phyloP scores from a whole-genome alignment of 1,139 yeast species.

The Pichia sp. region DNA sequence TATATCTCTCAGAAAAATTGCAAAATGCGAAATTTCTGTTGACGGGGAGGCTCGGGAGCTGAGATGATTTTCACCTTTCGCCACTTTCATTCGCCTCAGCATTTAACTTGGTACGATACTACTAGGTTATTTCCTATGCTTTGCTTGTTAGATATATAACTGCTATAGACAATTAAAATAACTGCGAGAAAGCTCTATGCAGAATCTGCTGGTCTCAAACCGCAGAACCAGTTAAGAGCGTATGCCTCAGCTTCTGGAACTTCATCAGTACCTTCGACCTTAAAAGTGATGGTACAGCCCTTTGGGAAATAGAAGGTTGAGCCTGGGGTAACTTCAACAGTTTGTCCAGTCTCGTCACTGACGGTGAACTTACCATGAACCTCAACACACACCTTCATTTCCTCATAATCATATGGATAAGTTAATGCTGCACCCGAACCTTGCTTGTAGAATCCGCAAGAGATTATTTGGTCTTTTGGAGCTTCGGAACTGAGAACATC shows the following conservation, averaged over 20 bases:
- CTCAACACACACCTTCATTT: slow-evolving; percentile 62
- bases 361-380: slow-evolving; percentile 59
- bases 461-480: slow-evolving; percentile 46
- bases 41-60: no score
- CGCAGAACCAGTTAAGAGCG: slow-evolving; percentile 59
- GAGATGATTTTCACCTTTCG: no score
- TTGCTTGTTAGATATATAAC: no score
- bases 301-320: slow-evolving; percentile 63
- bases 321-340: slow-evolving; percentile 52
- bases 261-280: slow-evolving; percentile 31
- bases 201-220: slow-evolving; percentile 44
- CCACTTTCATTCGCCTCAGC: no score
- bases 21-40: no score
- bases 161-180: no score
- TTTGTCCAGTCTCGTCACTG: slow-evolving; percentile 55
- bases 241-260: slow-evolving; percentile 42
- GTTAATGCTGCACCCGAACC: slow-evolving; percentile 62
- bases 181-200: slow-evolving; percentile 16
- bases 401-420: slow-evolving; percentile 58
- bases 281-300: slow-evolving; percentile 62
- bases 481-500: slow-evolving; percentile 55
- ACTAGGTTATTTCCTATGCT: no score
- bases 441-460: slow-evolving; percentile 63
- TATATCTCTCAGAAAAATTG: no score
- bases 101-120: no score